Conservation (phyloP, 2,329 filamentous ascomycete species). For the Aureobasidium sp. region DNA sequence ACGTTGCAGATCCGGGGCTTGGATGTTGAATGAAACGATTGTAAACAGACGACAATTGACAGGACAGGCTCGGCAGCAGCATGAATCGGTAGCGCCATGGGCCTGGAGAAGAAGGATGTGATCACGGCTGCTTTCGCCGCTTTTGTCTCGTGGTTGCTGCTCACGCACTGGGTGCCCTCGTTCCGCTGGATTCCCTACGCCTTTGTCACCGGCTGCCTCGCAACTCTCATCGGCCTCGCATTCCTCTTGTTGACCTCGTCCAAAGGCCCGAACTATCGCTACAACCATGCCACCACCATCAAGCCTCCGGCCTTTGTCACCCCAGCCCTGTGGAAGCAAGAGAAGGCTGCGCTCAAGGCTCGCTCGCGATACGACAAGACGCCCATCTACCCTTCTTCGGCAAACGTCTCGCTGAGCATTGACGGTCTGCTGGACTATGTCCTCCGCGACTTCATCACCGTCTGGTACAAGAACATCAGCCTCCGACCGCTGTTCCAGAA, state of each 20-base stretch:
- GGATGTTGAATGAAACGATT: not conserved
- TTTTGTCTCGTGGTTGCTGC: slow-evolving; percentile 83
- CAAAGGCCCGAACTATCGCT: slow-evolving; percentile 52
- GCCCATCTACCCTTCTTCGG: slow-evolving; percentile 66
- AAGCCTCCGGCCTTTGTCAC: slow-evolving; percentile 19
- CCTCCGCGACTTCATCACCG: slow-evolving; percentile 72
- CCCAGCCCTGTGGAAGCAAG: slow-evolving; percentile 53
- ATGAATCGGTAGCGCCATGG: slow-evolving; percentile 38
- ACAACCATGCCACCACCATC: slow-evolving; percentile 27
- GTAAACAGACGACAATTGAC: slow-evolving; percentile 6
- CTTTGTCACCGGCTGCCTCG: slow-evolving; percentile 60
- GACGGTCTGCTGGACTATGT: slow-evolving; percentile 71
- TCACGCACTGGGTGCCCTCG: slow-evolving; percentile 71
- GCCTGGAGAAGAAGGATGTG: slow-evolving; percentile 65
- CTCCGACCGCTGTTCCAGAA: slow-evolving; percentile 70
- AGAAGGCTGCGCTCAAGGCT: slow-evolving; percentile 57
- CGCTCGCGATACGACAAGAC: slow-evolving; percentile 58
- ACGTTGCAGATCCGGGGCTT: slow-evolving; percentile 6
- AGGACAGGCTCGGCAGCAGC: not conserved
- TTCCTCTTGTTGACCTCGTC: slow-evolving; percentile 56
- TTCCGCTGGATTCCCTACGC: slow-evolving; percentile 81
- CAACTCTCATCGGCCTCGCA: slow-evolving; percentile 45
- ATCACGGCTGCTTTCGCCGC: slow-evolving; percentile 57
- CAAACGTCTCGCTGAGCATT: slow-evolving; percentile 68
- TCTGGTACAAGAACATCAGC: slow-evolving; percentile 87